phyloP scores from a whole-genome alignment of 495 filamentous ascomycete species.

The Aspergillus indologenus region DNA sequence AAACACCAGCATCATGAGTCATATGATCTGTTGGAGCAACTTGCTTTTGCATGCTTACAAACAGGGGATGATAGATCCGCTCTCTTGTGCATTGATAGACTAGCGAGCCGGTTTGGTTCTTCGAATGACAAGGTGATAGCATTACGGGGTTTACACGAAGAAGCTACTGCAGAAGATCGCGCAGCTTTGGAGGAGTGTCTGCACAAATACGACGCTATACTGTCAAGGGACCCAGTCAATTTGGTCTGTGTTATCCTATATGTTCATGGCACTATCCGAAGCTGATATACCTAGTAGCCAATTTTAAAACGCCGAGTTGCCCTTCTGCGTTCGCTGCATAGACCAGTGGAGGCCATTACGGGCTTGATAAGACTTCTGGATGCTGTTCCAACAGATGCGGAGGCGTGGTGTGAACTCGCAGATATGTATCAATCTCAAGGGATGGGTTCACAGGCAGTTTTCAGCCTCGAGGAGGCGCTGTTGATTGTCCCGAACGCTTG shows the following conservation, averaged over 20 bases:
- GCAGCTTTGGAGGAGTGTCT: constrained; percentile 63
- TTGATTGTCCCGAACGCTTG: constrained; percentile 89
- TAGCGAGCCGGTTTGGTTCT: constrained; percentile 75
- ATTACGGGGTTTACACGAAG: constrained; percentile 76
- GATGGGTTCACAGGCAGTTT: constrained; percentile 76
- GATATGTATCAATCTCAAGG: constrained; percentile 79
- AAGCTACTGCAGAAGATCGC: constrained; percentile 69
- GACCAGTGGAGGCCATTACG: constrained; percentile 66
- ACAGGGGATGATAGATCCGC: constrained; percentile 81
- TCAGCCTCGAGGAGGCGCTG: constrained; percentile 85
- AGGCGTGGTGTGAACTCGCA: constrained; percentile 90
- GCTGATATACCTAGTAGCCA: constrained; percentile 50
- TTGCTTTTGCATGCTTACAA: constrained; percentile 79
- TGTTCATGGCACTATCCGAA: background rate
- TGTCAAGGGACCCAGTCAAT: constrained; percentile 75
- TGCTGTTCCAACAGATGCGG: constrained; percentile 82
- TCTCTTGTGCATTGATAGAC: constrained; percentile 63
- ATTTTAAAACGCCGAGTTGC: constrained; percentile 84
- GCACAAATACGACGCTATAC: constrained; percentile 69
- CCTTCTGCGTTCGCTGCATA: constrained; percentile 68
- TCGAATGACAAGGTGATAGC: constrained; percentile 82
- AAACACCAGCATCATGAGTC: constrained; percentile 68
- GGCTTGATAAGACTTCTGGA: constrained; percentile 72
- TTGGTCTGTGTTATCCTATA: constrained; percentile 52
- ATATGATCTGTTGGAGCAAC: constrained; percentile 81